phyloP scores from a whole-genome alignment of 768 basidiomycete species.

The Sarcomyxa edulis region DNA sequence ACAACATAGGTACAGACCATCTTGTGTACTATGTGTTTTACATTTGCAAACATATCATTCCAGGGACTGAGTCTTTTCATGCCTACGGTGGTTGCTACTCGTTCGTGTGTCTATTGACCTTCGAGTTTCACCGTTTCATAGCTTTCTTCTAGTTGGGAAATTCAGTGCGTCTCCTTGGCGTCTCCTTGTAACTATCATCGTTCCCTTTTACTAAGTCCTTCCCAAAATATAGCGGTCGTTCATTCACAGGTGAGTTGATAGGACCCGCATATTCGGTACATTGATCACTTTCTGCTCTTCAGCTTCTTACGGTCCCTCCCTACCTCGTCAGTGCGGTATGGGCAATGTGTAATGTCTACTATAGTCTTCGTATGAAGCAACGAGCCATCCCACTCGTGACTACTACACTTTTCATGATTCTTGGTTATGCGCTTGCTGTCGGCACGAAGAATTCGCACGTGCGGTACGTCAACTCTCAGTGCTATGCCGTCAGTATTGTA shows the following conservation, averaged over 20 bases:
- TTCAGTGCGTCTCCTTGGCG: conserved; percentile 23
- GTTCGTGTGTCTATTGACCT: conserved; percentile 21
- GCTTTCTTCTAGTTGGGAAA: conserved; percentile 22
- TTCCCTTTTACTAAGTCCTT: too few relatives aligned
- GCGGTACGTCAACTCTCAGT: conserved; percentile 4
- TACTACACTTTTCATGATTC: conserved; percentile 31
- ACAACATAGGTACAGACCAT: conserved; percentile 24
- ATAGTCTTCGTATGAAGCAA: conserved; percentile 29
- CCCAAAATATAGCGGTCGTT: too few relatives aligned
- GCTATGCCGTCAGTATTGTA: neutral
- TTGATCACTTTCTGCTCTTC: conserved; percentile 36
- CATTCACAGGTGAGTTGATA: neutral
- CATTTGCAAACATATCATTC: conserved; percentile 36
- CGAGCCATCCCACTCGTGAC: conserved; percentile 29
- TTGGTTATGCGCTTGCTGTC: conserved; percentile 38
- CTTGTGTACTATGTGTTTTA: conserved; percentile 23
- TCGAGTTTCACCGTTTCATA: neutral
- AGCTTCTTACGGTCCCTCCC: conserved; percentile 43
- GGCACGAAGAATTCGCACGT: conserved; percentile 37
- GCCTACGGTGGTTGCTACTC: conserved; percentile 40
- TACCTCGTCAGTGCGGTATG: conserved; percentile 37
- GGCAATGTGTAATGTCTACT: conserved; percentile 28
- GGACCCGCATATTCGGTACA: conserved; percentile 17
- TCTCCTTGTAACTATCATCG: too few relatives aligned
- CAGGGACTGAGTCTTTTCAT: conserved; percentile 40